Conservation (phyloP, 2,329 filamentous ascomycete genomes). For the Trichophyton mentagrophytes region DNA sequence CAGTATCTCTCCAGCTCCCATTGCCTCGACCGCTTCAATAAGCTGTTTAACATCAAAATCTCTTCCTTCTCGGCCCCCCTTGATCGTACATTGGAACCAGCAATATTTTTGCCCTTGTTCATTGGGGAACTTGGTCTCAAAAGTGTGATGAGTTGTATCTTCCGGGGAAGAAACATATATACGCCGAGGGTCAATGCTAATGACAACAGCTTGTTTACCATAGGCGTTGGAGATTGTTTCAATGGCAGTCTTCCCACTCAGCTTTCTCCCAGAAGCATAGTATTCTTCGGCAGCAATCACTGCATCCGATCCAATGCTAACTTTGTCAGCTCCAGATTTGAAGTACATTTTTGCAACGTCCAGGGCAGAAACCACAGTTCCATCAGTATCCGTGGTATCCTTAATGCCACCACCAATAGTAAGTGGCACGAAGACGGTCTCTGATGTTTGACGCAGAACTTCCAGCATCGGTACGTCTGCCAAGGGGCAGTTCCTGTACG, state of each 20-base stretch:
- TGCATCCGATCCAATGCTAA: constrained; percentile 90
- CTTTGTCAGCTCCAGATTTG: constrained; percentile 91
- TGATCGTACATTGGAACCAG: constrained; percentile 97
- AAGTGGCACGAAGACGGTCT: constrained; percentile 88
- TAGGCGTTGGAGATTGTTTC: constrained; percentile 91
- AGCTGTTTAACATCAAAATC: constrained; percentile 88
- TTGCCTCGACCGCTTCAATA: constrained; percentile 77
- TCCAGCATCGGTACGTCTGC: constrained; percentile 94
- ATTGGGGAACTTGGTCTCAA: constrained; percentile 57
- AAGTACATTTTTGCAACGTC: constrained; percentile 97
- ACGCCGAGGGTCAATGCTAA: constrained; percentile 85
- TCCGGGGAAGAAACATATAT: constrained; percentile 63
- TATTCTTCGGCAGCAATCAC: constrained; percentile 89
- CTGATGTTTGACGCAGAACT: constrained; percentile 69
- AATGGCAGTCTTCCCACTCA: constrained; percentile 77
- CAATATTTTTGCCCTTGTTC: constrained; percentile 67
- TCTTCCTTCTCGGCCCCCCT: constrained; percentile 84
- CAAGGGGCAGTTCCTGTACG: constrained; percentile 87
- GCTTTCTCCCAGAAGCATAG: constrained; percentile 53
- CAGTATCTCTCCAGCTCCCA: constrained; percentile 88
- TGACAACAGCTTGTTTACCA: constrained; percentile 91
- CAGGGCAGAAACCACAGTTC: constrained; percentile 72
- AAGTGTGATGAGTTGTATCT: constrained; percentile 60
- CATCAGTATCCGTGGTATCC: constrained; percentile 81
- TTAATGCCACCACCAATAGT: constrained; percentile 93